Evolutionary conservation across 371 early-diverging fungal genomes (phyloP), one percentile per base, ranked within the genome.

Genomic region (Rhizopus delemar): DNA sequence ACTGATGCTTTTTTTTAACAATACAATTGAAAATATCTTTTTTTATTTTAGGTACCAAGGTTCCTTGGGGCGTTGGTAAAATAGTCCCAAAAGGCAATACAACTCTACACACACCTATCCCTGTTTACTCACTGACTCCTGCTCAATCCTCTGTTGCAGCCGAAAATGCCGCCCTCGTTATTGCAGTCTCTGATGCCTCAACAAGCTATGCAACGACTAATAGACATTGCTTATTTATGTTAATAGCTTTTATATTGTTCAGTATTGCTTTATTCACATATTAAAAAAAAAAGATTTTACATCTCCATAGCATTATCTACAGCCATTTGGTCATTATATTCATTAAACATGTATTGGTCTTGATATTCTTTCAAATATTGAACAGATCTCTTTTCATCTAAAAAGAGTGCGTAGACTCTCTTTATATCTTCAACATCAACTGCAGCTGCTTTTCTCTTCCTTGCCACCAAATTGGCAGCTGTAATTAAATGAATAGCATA

Each of bases 401-500:
- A 71, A 76, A 99, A 97, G 46, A 99, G 83, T 50, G 90, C 81
- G 69, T 97, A 97, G 4, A 92, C 97, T 8, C 94, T 82, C 73
- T 90, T 88, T 63, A 99, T 91, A 69, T 99, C 98, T 38, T 85
- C 85, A 8, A 94, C 89, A 62, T 93, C 95, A 1, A 99, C 97
- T 60, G 83, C 86, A 16, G 87, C 68, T 7, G 94, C 89, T 85
- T 96, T 95, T 68, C 97, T 81, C 81, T 93, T 96, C 65, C 86
- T 78, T 36, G 98, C 90, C 34, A 95, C 91, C 51, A 97, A 74
- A 58, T 92, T 82, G 11, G 96, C 88, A 9, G 96, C 91, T 28
- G 98, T 94, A 63, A 99, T 96, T 32, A 99, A 71, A 69, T 99
- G 98, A 60, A 99, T 97, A 0, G 98, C 86, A 68, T 99, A 99